Percentiles rank a stretch among this genome's conserved stretches.
Conservation (phyloP, 2,329 filamentous ascomycete species). For the Penicillium hordei region DNA sequence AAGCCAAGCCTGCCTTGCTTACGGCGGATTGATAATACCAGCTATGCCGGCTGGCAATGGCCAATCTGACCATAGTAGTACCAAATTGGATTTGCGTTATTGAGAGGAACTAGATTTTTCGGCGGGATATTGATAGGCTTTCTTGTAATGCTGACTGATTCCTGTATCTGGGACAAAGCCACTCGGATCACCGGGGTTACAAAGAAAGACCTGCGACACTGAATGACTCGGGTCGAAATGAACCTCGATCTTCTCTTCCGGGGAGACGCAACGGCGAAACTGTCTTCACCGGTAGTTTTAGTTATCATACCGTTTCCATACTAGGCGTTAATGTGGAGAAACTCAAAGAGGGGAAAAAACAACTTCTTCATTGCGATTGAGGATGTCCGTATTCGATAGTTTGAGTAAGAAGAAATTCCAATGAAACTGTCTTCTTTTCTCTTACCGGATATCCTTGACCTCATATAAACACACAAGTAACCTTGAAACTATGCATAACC, state of each 20-base stretch:
- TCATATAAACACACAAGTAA: background rate
- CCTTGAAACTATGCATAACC: background rate
- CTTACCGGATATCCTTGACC: background rate
- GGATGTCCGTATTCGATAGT: background rate
- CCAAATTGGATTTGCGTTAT: conserved; percentile 71
- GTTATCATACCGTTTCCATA: background rate
- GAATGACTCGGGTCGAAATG: conserved; percentile 56
- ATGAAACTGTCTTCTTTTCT: background rate
- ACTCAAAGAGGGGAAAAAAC: background rate
- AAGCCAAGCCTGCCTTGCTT: conserved; percentile 7
- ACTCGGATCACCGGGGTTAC: conserved; percentile 50
- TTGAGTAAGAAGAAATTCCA: background rate
- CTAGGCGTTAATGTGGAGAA: conserved; percentile 2
- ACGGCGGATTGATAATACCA: conserved; percentile 69
- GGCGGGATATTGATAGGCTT: background rate
- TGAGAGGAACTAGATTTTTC: conserved; percentile 30
- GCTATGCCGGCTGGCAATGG: conserved; percentile 76
- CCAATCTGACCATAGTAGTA: conserved; percentile 72
- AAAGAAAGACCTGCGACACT: conserved; percentile 52
- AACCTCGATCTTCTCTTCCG: conserved; percentile 54
- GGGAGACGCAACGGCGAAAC: conserved; percentile 47
- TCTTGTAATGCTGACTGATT: conserved; percentile 2
- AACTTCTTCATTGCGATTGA: background rate
- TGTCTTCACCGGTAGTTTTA: conserved; percentile 42
- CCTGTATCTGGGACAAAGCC: conserved; percentile 39